Evolutionary conservation across 1,284 basidiomycete species (phyloP).

Genomic region (Lentinus polychrous): DNA sequence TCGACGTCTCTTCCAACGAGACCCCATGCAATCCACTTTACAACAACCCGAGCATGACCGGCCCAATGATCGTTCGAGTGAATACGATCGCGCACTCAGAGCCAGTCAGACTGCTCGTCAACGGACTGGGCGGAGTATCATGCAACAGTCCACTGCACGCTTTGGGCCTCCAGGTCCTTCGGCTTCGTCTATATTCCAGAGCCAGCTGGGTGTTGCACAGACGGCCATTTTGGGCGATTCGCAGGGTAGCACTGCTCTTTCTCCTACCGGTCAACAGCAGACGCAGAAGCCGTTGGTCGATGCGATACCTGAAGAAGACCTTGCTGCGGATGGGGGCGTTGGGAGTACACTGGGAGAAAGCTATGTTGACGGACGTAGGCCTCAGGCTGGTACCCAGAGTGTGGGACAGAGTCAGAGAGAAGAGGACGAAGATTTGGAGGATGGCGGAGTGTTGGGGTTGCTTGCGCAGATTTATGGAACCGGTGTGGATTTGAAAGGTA

Average conservation of each 20-base stretch:
- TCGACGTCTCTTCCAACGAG: slow-evolving; percentile 18
- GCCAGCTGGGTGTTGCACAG: slow-evolving; percentile 42
- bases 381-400: slow-evolving; percentile 29
- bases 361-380: slow-evolving; percentile 50
- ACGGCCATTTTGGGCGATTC: slow-evolving; percentile 70
- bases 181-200: slow-evolving; percentile 38
- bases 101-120: slow-evolving; percentile 48
- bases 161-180: slow-evolving; percentile 11
- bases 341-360: slow-evolving; percentile 60
- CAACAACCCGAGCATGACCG: slow-evolving; percentile 17
- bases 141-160: slow-evolving; percentile 19
- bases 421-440: slow-evolving; percentile 49
- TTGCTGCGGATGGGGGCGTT: slow-evolving; percentile 45
- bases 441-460: slow-evolving; percentile 66
- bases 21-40: slow-evolving; percentile 21
- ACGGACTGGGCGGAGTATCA: slow-evolving; percentile 26
- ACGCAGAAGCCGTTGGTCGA: slow-evolving; percentile 10
- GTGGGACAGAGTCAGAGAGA: slow-evolving; percentile 50
- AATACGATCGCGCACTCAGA: slow-evolving; percentile 68
- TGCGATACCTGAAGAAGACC: slow-evolving; percentile 38
- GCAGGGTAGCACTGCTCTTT: slow-evolving; percentile 41
- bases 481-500: slow-evolving; percentile 33
- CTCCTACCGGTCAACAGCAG: slow-evolving; percentile 7
- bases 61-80: slow-evolving; percentile 47
- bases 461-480: slow-evolving; percentile 74